These are phyloP conservation scores for Erythrophleum fordii DNA, from an alignment of 306 rosid species.

Conservation along the genomic window DNA sequence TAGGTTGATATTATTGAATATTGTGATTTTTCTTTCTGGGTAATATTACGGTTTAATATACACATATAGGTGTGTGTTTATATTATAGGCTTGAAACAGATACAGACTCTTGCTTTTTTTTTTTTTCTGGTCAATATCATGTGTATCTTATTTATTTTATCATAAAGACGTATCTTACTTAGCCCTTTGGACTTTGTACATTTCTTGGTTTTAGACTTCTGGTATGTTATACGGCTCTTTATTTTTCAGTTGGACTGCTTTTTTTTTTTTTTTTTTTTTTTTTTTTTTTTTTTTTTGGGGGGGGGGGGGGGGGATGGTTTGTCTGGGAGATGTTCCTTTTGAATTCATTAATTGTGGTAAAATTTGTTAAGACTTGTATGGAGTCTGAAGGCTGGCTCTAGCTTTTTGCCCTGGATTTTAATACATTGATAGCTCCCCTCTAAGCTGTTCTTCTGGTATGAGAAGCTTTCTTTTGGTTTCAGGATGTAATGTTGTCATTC, in stretches of 20 bases:
- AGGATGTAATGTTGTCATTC: constrained; percentile 41
- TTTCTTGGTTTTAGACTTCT: constrained; percentile 7
- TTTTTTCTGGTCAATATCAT: neutral
- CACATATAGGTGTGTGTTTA: neutral
- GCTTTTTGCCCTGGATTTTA: constrained; percentile 17
- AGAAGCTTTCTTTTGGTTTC: constrained; percentile 32
- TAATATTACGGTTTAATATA: constrained; percentile 20
- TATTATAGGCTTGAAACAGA: neutral
- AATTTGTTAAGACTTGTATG: constrained; percentile 9
- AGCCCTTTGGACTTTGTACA: constrained; percentile 8
- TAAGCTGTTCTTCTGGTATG: constrained; percentile 3
- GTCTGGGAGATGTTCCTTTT: neutral
- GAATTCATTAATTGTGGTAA: neutral
- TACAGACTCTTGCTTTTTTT: neutral
- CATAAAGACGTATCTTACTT: neutral
- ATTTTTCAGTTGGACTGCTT: neutral
- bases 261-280: no score
- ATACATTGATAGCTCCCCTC: constrained; percentile 25
- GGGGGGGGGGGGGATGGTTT: neutral
- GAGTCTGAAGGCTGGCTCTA: constrained; percentile 13
- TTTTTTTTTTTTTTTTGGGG: no score
- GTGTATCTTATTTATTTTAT: neutral
- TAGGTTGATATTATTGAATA: constrained; percentile 28
- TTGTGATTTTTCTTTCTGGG: constrained; percentile 9
- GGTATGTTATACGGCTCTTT: neutral